These are phyloP conservation scores for Trypanosoma scelopori DNA, from an alignment of 208 protist genomes.

Conservation along the genomic window DNA sequence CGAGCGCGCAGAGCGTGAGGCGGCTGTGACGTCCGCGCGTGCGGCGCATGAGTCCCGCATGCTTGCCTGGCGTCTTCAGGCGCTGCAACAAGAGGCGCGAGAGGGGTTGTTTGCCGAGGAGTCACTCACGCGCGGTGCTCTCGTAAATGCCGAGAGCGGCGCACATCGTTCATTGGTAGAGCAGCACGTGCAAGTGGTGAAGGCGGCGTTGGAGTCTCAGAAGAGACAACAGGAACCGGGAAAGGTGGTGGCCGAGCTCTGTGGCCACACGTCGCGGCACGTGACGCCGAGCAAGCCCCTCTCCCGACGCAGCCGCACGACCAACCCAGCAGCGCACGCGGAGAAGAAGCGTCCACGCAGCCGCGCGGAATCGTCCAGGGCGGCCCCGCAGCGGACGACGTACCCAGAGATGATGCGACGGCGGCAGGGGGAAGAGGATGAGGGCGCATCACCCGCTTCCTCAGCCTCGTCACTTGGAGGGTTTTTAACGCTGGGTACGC, in stretches of 20 bases:
- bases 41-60: constrained; percentile 17
- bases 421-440: constrained; percentile 17
- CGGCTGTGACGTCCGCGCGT: constrained; percentile 6
- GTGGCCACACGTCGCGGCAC: neutral
- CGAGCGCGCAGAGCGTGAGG: constrained; percentile 3
- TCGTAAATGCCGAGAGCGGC: constrained; percentile 17
- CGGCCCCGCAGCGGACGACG: constrained; percentile 4
- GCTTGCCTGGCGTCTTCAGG: constrained; percentile 18
- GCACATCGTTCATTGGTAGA: neutral
- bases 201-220: neutral
- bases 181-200: neutral
- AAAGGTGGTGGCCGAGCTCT: constrained; percentile 1
- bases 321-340: constrained; percentile 4
- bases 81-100: constrained; percentile 32
- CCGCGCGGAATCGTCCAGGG: neutral
- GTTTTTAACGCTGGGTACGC: constrained; percentile 6
- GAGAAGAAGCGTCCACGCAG: constrained; percentile 29
- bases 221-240: neutral
- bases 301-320: neutral
- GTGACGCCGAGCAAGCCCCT: constrained; percentile 6
- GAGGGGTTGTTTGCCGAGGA: constrained; percentile 53
- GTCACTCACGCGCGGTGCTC: constrained; percentile 31
- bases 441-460: constrained; percentile 5
- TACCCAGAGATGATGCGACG: constrained; percentile 7
- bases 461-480: constrained; percentile 7